Evolutionary conservation across 768 basidiomycete species (phyloP).

Genomic region (Harrya chromipes): DNA sequence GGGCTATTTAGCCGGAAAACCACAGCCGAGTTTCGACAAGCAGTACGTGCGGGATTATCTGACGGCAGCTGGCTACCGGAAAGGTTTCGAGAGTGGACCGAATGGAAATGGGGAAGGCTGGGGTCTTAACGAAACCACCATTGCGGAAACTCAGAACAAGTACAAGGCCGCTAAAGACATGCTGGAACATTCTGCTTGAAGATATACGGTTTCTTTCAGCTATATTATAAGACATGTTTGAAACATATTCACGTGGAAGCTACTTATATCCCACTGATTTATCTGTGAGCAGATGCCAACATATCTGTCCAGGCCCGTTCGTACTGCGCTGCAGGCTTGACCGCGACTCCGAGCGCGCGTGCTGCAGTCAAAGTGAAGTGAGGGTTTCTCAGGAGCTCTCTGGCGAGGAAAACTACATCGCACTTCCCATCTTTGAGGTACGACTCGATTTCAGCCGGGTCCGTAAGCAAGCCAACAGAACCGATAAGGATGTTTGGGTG

Average conservation of each 20-base stretch:
- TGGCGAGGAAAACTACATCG: slow-evolving; percentile 65
- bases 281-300: slow-evolving; percentile 21
- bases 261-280: neutral
- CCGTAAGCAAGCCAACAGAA: slow-evolving; percentile 71
- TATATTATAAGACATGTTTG: neutral
- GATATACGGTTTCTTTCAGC: neutral
- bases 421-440: slow-evolving; percentile 64
- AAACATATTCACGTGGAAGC: neutral
- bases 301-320: slow-evolving; percentile 53
- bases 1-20: slow-evolving; percentile 65
- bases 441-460: slow-evolving; percentile 55
- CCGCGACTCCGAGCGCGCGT: slow-evolving; percentile 54
- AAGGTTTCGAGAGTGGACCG: slow-evolving; percentile 75
- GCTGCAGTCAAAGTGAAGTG: slow-evolving; percentile 67
- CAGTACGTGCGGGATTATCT: slow-evolving; percentile 95
- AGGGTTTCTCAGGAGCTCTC: slow-evolving; percentile 64
- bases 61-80: slow-evolving; percentile 64
- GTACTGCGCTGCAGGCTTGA: slow-evolving; percentile 74
- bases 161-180: slow-evolving; percentile 76
- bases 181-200: slow-evolving; percentile 38
- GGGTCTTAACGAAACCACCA: slow-evolving; percentile 70
- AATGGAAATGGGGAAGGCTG: slow-evolving; percentile 72
- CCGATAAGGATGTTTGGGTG: slow-evolving; percentile 54
- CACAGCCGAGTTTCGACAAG: slow-evolving; percentile 94
- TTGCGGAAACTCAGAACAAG: slow-evolving; percentile 70